Conservation (phyloP, 495 filamentous ascomycete species). For the Choiromyces venosus region DNA sequence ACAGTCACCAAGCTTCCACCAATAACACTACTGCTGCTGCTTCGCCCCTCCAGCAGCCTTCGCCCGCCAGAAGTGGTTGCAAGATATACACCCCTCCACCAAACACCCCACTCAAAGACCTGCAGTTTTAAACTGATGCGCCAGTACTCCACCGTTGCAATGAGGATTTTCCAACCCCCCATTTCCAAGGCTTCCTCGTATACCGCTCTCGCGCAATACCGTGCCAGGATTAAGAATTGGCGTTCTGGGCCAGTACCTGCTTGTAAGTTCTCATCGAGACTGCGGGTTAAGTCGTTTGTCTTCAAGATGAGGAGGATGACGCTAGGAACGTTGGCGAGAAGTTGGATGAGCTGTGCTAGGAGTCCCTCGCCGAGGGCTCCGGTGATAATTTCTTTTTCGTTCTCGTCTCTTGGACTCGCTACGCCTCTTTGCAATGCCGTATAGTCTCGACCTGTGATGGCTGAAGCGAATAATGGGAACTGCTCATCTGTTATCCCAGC, state of each 20-base stretch:
- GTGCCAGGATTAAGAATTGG: conserved; percentile 86
- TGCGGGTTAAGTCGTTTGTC: conserved; percentile 94
- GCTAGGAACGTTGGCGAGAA: conserved; percentile 81
- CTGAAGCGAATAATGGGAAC: conserved; percentile 91
- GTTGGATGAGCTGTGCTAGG: conserved; percentile 76
- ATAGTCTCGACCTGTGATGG: conserved; percentile 93
- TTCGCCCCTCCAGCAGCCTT: conserved; percentile 13
- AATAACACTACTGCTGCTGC: neutral
- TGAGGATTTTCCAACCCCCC: conserved; percentile 53
- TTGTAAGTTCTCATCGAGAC: conserved; percentile 87
- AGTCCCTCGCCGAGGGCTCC: conserved; percentile 76
- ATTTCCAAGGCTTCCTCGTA: conserved; percentile 79
- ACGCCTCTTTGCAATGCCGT: conserved; percentile 61
- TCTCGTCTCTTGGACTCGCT: conserved; percentile 54
- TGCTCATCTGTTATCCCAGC: conserved; percentile 86
- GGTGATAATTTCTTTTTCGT: conserved; percentile 77
- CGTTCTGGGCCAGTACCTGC: conserved; percentile 81
- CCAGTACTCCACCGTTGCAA: conserved; percentile 55
- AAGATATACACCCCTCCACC: conserved; percentile 46
- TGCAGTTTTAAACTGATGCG: conserved; percentile 61
- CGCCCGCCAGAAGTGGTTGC: conserved; percentile 14
- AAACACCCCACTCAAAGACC: conserved; percentile 55
- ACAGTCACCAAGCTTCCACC: neutral
- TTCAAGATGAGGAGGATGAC: conserved; percentile 95
- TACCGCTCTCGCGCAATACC: conserved; percentile 84